Evolutionary conservation across 1,284 basidiomycete species (phyloP).

Genomic region (Chiua sp.): DNA sequence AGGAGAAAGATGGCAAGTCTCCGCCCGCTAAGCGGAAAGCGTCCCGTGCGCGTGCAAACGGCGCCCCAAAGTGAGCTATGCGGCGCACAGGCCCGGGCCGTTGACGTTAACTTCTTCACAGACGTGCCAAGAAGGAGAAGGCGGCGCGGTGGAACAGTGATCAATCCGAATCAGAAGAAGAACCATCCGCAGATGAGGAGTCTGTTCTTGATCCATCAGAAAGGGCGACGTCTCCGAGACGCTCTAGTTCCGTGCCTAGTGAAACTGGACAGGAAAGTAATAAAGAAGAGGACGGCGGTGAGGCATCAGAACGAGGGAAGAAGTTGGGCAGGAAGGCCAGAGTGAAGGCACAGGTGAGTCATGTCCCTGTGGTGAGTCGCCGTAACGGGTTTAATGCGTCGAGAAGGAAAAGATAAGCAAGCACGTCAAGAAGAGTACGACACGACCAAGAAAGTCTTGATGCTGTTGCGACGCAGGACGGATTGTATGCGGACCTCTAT

Average conservation of each 20-base stretch:
- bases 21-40: conserved; percentile 48
- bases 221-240: conserved; percentile 33
- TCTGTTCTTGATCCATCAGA: conserved; percentile 34
- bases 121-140: conserved; percentile 39
- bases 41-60: conserved; percentile 43
- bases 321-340: conserved; percentile 47
- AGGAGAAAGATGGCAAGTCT: conserved; percentile 40
- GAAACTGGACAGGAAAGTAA: conserved; percentile 35
- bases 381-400: not conserved
- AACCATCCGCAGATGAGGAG: conserved; percentile 34
- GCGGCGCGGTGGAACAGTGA: conserved; percentile 36
- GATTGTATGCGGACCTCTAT: conserved; percentile 12
- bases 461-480: not conserved
- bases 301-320: conserved; percentile 35
- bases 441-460: conserved; percentile 33
- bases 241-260: conserved; percentile 30
- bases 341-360: conserved; percentile 49
- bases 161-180: conserved; percentile 42
- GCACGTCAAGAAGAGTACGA: conserved; percentile 27
- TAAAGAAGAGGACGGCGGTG: conserved; percentile 37
- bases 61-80: conserved; percentile 45
- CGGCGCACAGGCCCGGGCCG: not conserved
- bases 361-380: not conserved
- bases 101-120: conserved; percentile 32
- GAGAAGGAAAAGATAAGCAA: conserved; percentile 38